Conservation (phyloP, 257 asterid genomes). For the Hygrophila difformis region DNA sequence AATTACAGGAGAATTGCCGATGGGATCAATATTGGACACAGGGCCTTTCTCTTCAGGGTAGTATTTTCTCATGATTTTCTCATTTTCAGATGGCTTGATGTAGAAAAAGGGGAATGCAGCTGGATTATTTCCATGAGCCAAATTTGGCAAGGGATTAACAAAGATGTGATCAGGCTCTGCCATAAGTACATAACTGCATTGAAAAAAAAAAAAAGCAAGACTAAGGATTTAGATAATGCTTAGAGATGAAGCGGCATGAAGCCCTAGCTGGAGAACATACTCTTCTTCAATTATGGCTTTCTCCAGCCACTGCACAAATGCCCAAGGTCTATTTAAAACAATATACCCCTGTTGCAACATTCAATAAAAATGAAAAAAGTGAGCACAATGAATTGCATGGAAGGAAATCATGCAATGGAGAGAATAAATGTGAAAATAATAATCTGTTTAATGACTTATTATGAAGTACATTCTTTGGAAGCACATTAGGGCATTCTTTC, state of each 20-base stretch:
- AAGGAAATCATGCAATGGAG: not conserved
- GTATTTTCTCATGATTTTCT: slow-evolving; percentile 63
- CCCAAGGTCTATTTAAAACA: slow-evolving; percentile 97
- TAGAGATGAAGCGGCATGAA: slow-evolving; percentile 3
- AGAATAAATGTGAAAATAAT: not conserved
- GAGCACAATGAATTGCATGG: too few species aligned
- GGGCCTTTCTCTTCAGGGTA: slow-evolving; percentile 86
- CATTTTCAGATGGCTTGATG: slow-evolving; percentile 62
- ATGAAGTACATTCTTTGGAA: not conserved
- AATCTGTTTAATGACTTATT: not conserved
- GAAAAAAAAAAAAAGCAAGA: too few species aligned
- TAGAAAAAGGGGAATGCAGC: slow-evolving; percentile 93
- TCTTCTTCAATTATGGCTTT: slow-evolving; percentile 87
- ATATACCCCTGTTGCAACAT: slow-evolving; percentile 68
- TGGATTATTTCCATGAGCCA: slow-evolving; percentile 67
- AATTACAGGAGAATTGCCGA: slow-evolving; percentile 95
- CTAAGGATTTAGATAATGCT: too few species aligned
- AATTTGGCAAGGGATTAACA: slow-evolving; percentile 88
- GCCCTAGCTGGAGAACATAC: slow-evolving; percentile 46
- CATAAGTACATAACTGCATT: slow-evolving; percentile 92
- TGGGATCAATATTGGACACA: slow-evolving; percentile 79
- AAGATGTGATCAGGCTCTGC: slow-evolving; percentile 96
- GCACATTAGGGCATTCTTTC: too few species aligned
- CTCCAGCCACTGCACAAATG: slow-evolving; percentile 98
- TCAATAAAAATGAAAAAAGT: too few species aligned